These are phyloP conservation scores for Mucor saturninus DNA, from an alignment of 371 early-diverging fungal genomes.

Conservation along the genomic window DNA sequence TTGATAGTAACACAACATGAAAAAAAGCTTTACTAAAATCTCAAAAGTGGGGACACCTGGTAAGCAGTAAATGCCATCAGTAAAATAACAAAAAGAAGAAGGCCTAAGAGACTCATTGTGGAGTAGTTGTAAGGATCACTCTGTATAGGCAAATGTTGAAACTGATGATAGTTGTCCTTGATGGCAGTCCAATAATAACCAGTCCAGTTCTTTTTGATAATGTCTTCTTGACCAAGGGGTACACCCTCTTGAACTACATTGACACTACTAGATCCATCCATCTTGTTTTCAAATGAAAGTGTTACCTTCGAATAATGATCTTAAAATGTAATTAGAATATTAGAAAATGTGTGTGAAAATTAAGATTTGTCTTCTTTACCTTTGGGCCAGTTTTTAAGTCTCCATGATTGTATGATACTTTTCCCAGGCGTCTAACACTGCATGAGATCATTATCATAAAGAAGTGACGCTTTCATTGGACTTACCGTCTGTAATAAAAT, in stretches of 20 bases:
- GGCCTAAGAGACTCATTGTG: not conserved
- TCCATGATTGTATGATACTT: constrained; percentile 85
- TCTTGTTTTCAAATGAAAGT: constrained; percentile 72
- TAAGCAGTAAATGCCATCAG: constrained; percentile 13
- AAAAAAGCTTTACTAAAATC: not conserved
- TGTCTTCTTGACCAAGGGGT: constrained; percentile 86
- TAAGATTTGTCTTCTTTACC: constrained; percentile 25
- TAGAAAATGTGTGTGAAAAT: not conserved
- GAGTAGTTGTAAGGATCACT: not conserved
- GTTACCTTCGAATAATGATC: constrained; percentile 85
- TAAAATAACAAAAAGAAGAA: not conserved
- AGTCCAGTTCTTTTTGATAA: constrained; percentile 85
- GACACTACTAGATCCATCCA: constrained; percentile 64
- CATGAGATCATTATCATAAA: not conserved
- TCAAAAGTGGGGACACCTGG: constrained; percentile 6
- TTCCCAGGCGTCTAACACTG: constrained; percentile 54
- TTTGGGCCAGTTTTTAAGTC: constrained; percentile 82
- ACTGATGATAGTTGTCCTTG: constrained; percentile 48
- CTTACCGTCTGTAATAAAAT: constrained; percentile 66
- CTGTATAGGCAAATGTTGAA: constrained; percentile 11
- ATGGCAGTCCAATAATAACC: constrained; percentile 93
- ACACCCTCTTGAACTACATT: constrained; percentile 82
- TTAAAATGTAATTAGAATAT: not conserved
- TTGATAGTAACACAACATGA: too few species aligned
- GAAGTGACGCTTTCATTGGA: not conserved